Base-by-base conservation (phyloP, 2,329 filamentous ascomycete species). In the Venturia pyrina region DNA sequence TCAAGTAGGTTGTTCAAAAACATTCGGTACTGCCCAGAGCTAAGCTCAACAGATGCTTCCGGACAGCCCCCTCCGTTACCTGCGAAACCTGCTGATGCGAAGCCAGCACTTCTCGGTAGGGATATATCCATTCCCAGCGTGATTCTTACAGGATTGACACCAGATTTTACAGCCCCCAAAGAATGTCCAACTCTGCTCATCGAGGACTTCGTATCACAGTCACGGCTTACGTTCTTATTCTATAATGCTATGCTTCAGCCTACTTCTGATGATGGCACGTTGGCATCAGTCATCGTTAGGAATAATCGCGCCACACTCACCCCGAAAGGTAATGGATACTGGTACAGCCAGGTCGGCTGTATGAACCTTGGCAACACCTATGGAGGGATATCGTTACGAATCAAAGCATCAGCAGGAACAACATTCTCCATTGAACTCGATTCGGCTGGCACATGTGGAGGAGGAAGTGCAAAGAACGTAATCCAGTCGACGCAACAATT, bases 121-220 rank as follows among this genome's bases (percentile, higher is more conserved):
- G 34, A 37, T 10, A 37, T 37, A 5, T 37, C 34, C 19, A 53
- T 53, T 5, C 13, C n/a, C 28, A 13, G 7, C 1, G 48, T n/a
- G 3, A 53, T 53, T 28, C 19, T 53, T 53, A 6, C 48, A 21
- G 48, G 48, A 21, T 13, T 53, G 7, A 28, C 6, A 6, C 19
- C 48, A 28, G 48, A 21, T 10, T 53, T n/a, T 28, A n/a, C 8
- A 53, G 48, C n/a, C 5, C 48, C 48, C n/a, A 53, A 53, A 15
- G n/a, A 53, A 44, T 63, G 61, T 24, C 40, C 40, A 19, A 46
- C 32, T 2, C 43, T 83, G 7, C 71, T 84, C 34, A 78, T 87
- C 65, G 85, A 87, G 68, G 85, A 87, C 75, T 87, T 82, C 80
- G 78, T 78, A 65, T 87, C 84, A 10, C 85, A 87, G 71, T 87